Conservation (phyloP, 768 basidiomycete genomes). For the Xerocomellus amylosporus region DNA sequence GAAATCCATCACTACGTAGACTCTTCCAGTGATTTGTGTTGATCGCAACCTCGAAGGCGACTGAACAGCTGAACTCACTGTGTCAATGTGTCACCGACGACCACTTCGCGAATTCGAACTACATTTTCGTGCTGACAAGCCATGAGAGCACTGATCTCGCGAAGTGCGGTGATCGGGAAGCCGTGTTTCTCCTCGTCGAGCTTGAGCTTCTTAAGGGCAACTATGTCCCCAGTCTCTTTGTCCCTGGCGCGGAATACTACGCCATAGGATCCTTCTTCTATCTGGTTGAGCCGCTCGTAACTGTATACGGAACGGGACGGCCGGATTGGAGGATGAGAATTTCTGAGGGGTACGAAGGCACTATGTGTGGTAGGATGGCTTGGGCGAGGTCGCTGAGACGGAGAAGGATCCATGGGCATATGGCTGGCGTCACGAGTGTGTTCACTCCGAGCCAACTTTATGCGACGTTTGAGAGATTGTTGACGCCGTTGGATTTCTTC, state of each 20-base stretch:
- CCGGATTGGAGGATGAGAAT: constrained; percentile 70
- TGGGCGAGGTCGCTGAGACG: constrained; percentile 15
- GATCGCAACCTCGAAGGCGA: constrained; percentile 4
- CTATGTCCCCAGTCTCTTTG: constrained; percentile 92
- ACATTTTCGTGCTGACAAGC: constrained; percentile 92
- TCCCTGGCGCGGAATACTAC: constrained; percentile 96
- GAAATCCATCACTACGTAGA: constrained; percentile 99
- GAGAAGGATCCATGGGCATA: constrained; percentile 15
- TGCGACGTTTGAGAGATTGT: constrained; percentile 53
- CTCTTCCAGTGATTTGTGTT: constrained; percentile 47
- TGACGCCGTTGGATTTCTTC: constrained; percentile 34
- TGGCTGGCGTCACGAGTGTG: constrained; percentile 14
- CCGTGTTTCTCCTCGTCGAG: constrained; percentile 98
- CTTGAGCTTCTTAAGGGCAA: constrained; percentile 96
- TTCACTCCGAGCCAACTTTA: constrained; percentile 39
- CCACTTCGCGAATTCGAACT: constrained; percentile 94
- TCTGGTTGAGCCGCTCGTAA: constrained; percentile 94
- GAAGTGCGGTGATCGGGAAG: constrained; percentile 93
- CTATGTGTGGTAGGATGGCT: constrained; percentile 45
- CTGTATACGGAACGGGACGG: constrained; percentile 92
- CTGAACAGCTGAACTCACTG: constrained; percentile 67
- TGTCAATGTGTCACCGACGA: constrained; percentile 96
- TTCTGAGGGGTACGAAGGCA: constrained; percentile 71
- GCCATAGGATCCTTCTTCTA: constrained; percentile 98
- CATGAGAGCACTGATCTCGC: constrained; percentile 98